Base-by-base conservation (phyloP, 257 asterid genomes). In the Nicotiana paniculata region DNA sequence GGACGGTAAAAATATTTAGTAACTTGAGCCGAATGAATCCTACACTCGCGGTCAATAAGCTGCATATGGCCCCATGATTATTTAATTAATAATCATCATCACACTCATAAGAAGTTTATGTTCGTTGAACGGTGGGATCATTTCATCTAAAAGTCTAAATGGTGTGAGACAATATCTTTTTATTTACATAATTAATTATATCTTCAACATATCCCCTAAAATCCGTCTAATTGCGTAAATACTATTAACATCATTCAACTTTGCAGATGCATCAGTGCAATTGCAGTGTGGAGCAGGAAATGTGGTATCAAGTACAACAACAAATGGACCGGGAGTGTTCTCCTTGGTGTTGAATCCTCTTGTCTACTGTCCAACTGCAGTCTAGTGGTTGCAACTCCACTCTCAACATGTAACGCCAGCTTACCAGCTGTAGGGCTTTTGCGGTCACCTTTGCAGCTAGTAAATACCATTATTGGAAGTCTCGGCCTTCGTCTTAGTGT, bases 261-360 rank as follows among this genome's bases (percentile, higher is more conserved):
- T 12, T 58, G 33, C 81, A 86, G 88, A 85, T 84, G 88, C 91
- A 9, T 11, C 63, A 62, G 88, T 86, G 77, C 87, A 86, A 51
- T 21, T 88, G 82, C 84, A 66, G 16, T 88, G 89, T 78, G 89
- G 88, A 74, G 61, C 1, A 15, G 86, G 87, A 72, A 81, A 82
- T 18, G 84, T 86, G 0, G 51, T 88, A 15, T 54, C 91, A 2
- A 81, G 74, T 74, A 24, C 89, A 43, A 84, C 78, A 32, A 86
- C 88, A 7, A 81, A 86, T 55, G 59, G 74, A 9, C 33, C 77
- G 1, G 89, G 91, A 57, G 26, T 66, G 26, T 88, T 85, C 33
- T 55, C 82, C 0, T 17, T 81, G 0, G 5, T 37, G 17, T 59
- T 86, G 43, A 53, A 83, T 32, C 86, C 87, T 26, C 9, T 86